A percentile compares a stretch with the other conserved stretches of the same genome.
Evolutionary conservation across 768 basidiomycete species (phyloP).

Genomic region (Phallus indusiatus): DNA sequence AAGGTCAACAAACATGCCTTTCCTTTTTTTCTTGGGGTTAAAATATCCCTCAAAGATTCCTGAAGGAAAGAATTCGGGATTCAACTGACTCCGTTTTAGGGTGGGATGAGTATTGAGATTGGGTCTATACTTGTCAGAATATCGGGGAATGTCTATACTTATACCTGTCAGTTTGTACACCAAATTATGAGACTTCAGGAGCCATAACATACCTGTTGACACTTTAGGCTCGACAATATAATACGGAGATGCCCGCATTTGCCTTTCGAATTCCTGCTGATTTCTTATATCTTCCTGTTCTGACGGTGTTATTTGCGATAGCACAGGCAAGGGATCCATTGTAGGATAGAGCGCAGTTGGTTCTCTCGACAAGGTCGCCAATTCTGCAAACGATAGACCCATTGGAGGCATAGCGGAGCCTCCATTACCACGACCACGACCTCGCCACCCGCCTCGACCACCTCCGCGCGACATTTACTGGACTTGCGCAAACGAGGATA

Average conservation of each 20-base stretch:
- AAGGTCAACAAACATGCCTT: conserved; percentile 26
- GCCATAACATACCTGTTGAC: conserved; percentile 38
- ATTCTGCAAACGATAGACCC: conserved; percentile 73
- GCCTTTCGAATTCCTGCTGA: conserved; percentile 55
- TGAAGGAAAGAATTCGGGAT: conserved; percentile 68
- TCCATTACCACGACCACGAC: conserved; percentile 30
- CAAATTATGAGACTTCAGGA: background rate
- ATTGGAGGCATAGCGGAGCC: conserved; percentile 46
- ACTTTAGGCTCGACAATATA: conserved; percentile 65
- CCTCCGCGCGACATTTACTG: conserved; percentile 40
- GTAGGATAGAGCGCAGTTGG: conserved; percentile 70
- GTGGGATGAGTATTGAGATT: conserved; percentile 50
- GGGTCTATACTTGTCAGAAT: conserved; percentile 77
- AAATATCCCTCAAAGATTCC: conserved; percentile 74
- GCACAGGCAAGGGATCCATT: conserved; percentile 53
- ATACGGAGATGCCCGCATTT: conserved; percentile 63
- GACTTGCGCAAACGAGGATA: too few relatives aligned
- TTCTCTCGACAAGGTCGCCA: conserved; percentile 69
- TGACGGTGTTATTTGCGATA: conserved; percentile 53
- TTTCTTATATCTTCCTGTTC: conserved; percentile 58
- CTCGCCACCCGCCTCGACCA: conserved; percentile 38
- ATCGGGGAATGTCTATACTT: conserved; percentile 60
- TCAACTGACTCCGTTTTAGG: conserved; percentile 60
- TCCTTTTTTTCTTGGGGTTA: conserved; percentile 60
- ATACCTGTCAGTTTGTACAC: background rate